Conservation (phyloP, 2,329 filamentous ascomycete species). For the Stagonosporopsis vannaccii region DNA sequence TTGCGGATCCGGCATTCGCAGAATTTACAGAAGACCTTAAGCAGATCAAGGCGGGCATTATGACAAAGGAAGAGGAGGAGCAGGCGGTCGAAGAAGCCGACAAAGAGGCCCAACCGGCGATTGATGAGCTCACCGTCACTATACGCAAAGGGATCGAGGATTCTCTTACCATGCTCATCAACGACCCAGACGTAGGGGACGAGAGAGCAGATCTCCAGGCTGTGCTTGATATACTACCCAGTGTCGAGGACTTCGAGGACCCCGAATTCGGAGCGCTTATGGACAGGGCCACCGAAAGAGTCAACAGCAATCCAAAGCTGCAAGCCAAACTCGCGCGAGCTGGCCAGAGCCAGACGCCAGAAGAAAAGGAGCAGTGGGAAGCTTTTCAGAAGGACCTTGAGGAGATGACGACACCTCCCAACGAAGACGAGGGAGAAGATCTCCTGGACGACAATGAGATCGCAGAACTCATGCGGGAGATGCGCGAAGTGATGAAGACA, state of each 20-base stretch:
- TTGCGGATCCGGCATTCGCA: conserved; percentile 39
- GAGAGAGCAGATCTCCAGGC: conserved; percentile 32
- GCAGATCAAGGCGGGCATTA: conserved; percentile 35
- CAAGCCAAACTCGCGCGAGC: conserved; percentile 30
- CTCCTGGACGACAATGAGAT: conserved; percentile 25
- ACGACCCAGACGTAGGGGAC: conserved; percentile 39
- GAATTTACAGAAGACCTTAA: conserved; percentile 37
- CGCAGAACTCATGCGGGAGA: conserved; percentile 32
- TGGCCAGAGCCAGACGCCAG: conserved; percentile 15
- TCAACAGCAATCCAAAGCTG: conserved; percentile 30
- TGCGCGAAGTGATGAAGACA: conserved; percentile 36
- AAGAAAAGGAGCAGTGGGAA: conserved; percentile 22
- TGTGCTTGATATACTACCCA: conserved; percentile 33
- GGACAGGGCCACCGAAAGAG: conserved; percentile 30
- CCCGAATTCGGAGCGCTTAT: conserved; percentile 33
- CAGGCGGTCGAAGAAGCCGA: conserved; percentile 3
- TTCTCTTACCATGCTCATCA: conserved; percentile 33
- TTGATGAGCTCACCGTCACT: conserved; percentile 25
- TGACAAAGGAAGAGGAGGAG: conserved; percentile 16
- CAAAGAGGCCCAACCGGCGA: conserved; percentile 23
- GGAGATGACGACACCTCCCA: conserved; percentile 18
- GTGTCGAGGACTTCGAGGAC: conserved; percentile 28
- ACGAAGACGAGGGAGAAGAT: conserved; percentile 13
- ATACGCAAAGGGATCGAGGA: conserved; percentile 31
- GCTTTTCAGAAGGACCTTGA: conserved; percentile 12